Conservation (phyloP, 164 flowering plant species). For the Berberis vulgaris region DNA sequence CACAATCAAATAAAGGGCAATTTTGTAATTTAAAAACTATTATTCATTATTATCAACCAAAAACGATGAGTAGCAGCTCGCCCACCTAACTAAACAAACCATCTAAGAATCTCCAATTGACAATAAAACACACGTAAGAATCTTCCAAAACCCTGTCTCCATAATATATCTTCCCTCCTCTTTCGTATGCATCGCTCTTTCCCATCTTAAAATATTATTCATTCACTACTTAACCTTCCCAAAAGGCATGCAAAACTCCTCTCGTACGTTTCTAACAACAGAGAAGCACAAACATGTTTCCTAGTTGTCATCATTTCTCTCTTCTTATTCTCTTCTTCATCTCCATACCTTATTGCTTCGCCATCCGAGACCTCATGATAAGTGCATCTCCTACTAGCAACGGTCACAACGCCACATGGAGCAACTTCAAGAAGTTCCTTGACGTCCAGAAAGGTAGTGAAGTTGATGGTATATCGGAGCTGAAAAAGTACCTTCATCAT, state of each 20-base stretch:
- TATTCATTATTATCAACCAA: too few species aligned
- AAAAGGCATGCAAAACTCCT: neutral
- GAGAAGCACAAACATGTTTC: conserved; percentile 15
- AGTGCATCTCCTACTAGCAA: conserved; percentile 20
- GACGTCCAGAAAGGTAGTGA: conserved; percentile 28
- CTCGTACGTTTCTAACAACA: neutral
- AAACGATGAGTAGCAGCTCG: neutral
- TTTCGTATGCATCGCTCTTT: conserved; percentile 4
- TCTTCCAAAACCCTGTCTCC: conserved; percentile 1
- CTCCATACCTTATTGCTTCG: conserved; percentile 9
- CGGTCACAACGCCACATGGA: conserved; percentile 17
- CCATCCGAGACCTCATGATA: conserved; percentile 1
- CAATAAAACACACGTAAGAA: conserved; percentile 7
- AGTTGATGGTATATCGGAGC: conserved; percentile 35
- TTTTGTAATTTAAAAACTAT: too few species aligned
- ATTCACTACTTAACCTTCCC: conserved; percentile 4
- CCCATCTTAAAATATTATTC: neutral
- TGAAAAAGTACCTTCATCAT: conserved; percentile 38
- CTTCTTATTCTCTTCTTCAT: conserved; percentile 10
- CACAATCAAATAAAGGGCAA: too few species aligned
- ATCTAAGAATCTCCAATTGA: conserved; percentile 8
- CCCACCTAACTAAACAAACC: neutral
- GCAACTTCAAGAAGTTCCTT: conserved; percentile 21
- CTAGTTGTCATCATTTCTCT: conserved; percentile 6
- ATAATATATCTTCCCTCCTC: neutral